phyloP scores from a whole-genome alignment of 768 basidiomycete species.

The Phanerodontia chrysosporium region DNA sequence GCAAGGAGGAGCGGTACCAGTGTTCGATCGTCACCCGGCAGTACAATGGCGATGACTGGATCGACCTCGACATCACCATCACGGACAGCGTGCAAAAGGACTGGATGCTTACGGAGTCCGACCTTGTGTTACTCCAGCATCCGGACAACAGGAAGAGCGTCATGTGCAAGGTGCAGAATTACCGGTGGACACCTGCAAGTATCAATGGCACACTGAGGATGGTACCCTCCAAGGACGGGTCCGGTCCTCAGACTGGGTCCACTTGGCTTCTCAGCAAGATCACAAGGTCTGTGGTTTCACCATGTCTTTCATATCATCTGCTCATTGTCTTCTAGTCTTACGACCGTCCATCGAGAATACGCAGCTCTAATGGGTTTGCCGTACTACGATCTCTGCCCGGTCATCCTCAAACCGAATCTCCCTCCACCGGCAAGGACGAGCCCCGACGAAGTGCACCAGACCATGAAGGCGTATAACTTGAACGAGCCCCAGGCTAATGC shows the following conservation, averaged over 20 bases:
- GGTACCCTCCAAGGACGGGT: constrained; percentile 43
- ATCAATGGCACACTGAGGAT: constrained; percentile 58
- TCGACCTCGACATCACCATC: constrained; percentile 72
- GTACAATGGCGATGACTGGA: constrained; percentile 69
- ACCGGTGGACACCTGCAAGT: constrained; percentile 37
- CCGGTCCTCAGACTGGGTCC: constrained; percentile 59
- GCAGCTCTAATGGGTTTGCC: constrained; percentile 78
- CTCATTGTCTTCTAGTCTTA: constrained; percentile 52
- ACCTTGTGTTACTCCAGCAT: constrained; percentile 76
- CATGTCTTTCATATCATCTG: background rate
- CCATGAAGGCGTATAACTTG: constrained; percentile 68
- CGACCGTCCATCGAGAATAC: constrained; percentile 90
- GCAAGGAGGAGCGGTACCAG: constrained; percentile 41
- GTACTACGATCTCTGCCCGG: constrained; percentile 73
- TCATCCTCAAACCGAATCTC: constrained; percentile 67
- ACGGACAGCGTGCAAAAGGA: constrained; percentile 55
- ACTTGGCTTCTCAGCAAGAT: constrained; percentile 77
- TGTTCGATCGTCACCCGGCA: constrained; percentile 66
- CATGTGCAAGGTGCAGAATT: constrained; percentile 69
- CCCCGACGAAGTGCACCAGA: constrained; percentile 47
- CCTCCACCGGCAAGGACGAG: constrained; percentile 43
- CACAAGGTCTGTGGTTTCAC: constrained; percentile 58
- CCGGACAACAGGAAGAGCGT: constrained; percentile 47
- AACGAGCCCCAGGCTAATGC: constrained; percentile 95
- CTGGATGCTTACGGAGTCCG: constrained; percentile 77